Evolutionary conservation across 2,329 filamentous ascomycete species (phyloP), one percentile per base, ranked within the genome.

Genomic region (Cyphellophora attinorum): DNA sequence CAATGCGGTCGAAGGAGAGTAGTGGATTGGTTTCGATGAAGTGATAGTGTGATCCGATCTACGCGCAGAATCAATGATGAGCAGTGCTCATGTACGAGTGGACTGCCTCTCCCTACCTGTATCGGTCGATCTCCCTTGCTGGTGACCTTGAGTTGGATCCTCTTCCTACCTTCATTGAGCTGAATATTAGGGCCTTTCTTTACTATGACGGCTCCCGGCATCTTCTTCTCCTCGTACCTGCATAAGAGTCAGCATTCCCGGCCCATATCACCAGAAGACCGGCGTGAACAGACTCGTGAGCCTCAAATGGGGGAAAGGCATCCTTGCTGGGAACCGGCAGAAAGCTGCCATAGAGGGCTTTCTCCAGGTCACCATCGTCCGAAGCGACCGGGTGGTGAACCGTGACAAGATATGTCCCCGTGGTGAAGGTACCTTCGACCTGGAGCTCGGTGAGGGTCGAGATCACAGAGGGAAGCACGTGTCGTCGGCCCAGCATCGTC

Each of bases 11-110:
- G 56, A 96, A 96, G 42, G 83, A 75, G 33, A 96, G 71, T 56
- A 84, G 76, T 0, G 86, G 84, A 59, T 96, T 96, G n/a, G 79
- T 81, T 64, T 96, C 89, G 52, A 93, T 76, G 56, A 96, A 93
- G 61, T 95, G 89, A 58, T 94, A 96, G 61, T 96, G 89, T 19
- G 85, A 93, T 19, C 89, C 89, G 40, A 84, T 70, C 72, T 78
- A 48, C n/a, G n/a, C n/a, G n/a, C n/a, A n/a, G n/a, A n/a, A 10
- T 3, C 5, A 31, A 11, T n/a, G n/a, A n/a, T n/a, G n/a, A n/a
- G n/a, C n/a, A n/a, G n/a, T n/a, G n/a, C n/a, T n/a, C n/a, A n/a
- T n/a, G n/a, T n/a, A n/a, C n/a, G n/a, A n/a, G n/a, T n/a, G n/a
- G n/a, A n/a, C n/a, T n/a, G n/a, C n/a, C n/a, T n/a, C n/a, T n/a